A percentile compares a stretch with the other conserved stretches of the same genome.
Evolutionary conservation across 2,329 filamentous ascomycete genomes (phyloP).

Genomic region (Penicillium paneum): DNA sequence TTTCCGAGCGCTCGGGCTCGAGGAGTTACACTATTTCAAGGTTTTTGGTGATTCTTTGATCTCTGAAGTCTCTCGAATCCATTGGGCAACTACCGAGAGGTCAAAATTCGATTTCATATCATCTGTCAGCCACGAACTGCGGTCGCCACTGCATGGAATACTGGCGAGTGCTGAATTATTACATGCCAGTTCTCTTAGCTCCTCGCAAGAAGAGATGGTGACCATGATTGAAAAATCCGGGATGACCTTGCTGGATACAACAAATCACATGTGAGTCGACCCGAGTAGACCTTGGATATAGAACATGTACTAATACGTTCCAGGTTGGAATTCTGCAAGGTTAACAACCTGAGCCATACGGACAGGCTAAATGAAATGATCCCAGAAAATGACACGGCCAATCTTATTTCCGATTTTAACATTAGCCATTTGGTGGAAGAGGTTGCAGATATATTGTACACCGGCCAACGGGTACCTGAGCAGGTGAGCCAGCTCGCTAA

Average conservation of each 20-base stretch:
- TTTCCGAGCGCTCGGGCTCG: conserved; percentile 12
- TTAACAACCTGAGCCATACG: conserved; percentile 28
- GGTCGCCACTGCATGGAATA: conserved; percentile 48
- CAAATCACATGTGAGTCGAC: conserved; percentile 33
- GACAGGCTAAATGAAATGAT: conserved; percentile 35
- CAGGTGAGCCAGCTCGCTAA: conserved; percentile 14
- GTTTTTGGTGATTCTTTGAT: conserved; percentile 34
- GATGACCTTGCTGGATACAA: conserved; percentile 51
- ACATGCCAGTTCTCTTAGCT: conserved; percentile 42
- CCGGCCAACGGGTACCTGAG: conserved; percentile 23
- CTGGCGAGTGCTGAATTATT: conserved; percentile 51
- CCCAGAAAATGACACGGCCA: conserved; percentile 14
- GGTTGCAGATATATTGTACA: conserved; percentile 29
- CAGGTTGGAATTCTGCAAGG: conserved; percentile 38
- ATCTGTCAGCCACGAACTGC: conserved; percentile 52
- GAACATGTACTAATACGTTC: conserved; percentile 2
- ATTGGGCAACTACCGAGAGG: conserved; percentile 38
- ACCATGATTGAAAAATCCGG: conserved; percentile 52
- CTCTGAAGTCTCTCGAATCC: conserved; percentile 34
- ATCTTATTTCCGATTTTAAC: conserved; percentile 31
- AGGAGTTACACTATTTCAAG: conserved; percentile 33
- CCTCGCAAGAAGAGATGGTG: conserved; percentile 44
- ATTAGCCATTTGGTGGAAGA: conserved; percentile 33
- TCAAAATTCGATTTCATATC: conserved; percentile 55
- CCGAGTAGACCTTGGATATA: not conserved